phyloP scores from a whole-genome alignment of 495 filamentous ascomycete species.

The Xylaria cubensis region DNA sequence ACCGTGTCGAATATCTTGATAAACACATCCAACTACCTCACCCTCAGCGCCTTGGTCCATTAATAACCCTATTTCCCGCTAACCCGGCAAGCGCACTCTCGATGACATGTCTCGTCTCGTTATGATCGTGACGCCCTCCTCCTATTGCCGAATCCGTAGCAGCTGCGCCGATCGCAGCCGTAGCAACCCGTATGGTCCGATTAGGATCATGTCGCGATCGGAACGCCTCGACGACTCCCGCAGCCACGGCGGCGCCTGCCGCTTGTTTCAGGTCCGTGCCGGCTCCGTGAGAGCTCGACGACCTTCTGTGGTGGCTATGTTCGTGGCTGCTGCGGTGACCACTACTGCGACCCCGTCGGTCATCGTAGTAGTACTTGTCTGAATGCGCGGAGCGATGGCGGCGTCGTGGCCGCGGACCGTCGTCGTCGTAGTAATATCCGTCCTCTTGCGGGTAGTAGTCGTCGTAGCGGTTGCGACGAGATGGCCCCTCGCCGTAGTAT shows the following conservation, averaged over 20 bases:
- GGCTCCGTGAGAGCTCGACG: conserved; percentile 6
- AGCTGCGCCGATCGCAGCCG: conserved; percentile 26
- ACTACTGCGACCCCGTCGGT: neutral
- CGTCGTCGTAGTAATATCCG: neutral
- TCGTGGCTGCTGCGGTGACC: conserved; percentile 6
- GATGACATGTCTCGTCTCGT: conserved; percentile 15
- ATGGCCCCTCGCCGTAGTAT: conserved; percentile 9
- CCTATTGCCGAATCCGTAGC: conserved; percentile 25
- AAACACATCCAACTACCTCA: neutral
- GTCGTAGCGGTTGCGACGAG: conserved; percentile 18
- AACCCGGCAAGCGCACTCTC: conserved; percentile 29
- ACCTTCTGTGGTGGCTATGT: neutral
- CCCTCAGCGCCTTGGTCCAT: conserved; percentile 19
- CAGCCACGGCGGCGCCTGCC: conserved; percentile 23
- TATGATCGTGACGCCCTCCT: neutral
- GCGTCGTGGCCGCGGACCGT: neutral
- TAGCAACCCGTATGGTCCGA: conserved; percentile 15
- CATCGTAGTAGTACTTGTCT: neutral
- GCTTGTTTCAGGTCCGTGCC: conserved; percentile 21
- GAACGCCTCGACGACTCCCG: conserved; percentile 27
- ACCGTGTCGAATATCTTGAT: neutral
- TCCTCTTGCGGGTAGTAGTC: conserved; percentile 9
- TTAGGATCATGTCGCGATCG: conserved; percentile 25
- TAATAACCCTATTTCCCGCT: conserved; percentile 29
- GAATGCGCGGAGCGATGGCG: conserved; percentile 17